Percentiles rank a stretch among this genome's conserved stretches.
These are phyloP conservation scores for Striga hermonthica DNA, from an alignment of 305 asterid species.

Conservation along the genomic window DNA sequence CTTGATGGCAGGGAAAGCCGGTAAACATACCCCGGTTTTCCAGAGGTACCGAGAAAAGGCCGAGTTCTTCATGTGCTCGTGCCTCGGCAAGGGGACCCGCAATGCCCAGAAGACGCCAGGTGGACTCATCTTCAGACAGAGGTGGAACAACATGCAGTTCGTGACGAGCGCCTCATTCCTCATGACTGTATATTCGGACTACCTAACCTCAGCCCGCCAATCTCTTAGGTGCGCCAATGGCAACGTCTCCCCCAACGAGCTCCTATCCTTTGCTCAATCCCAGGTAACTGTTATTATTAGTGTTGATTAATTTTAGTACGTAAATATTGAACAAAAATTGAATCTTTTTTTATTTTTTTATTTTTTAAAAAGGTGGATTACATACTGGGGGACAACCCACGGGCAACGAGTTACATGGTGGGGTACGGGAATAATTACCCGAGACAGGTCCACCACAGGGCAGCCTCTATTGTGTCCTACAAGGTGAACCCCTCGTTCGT, in stretches of 20 bases:
- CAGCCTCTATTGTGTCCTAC: constrained; percentile 81
- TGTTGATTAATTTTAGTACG: background rate
- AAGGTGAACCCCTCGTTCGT: constrained; percentile 68
- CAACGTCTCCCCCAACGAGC: constrained; percentile 62
- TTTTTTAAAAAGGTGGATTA: constrained; percentile 66
- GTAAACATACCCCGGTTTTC: constrained; percentile 54
- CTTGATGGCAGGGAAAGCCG: constrained; percentile 81
- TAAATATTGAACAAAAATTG: background rate
- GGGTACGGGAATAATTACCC: constrained; percentile 96
- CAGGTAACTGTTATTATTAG: constrained; percentile 46
- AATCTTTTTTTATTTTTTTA: background rate
- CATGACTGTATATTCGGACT: constrained; percentile 80
- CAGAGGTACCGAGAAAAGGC: constrained; percentile 76
- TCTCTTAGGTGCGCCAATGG: constrained; percentile 60
- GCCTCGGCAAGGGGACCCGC: constrained; percentile 75
- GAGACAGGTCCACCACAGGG: constrained; percentile 91
- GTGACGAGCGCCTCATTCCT: constrained; percentile 93
- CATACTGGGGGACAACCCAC: constrained; percentile 95
- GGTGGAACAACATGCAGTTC: constrained; percentile 98
- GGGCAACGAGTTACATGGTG: constrained; percentile 98
- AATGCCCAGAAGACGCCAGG: constrained; percentile 87
- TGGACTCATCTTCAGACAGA: constrained; percentile 84
- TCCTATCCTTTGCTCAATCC: constrained; percentile 80
- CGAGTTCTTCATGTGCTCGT: constrained; percentile 88
- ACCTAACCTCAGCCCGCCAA: constrained; percentile 70